Percentiles rank a stretch among this genome's conserved stretches.
Evolutionary conservation across 2,329 filamentous ascomycete species (phyloP).

Genomic region (Pseudopyricularia javanii): DNA sequence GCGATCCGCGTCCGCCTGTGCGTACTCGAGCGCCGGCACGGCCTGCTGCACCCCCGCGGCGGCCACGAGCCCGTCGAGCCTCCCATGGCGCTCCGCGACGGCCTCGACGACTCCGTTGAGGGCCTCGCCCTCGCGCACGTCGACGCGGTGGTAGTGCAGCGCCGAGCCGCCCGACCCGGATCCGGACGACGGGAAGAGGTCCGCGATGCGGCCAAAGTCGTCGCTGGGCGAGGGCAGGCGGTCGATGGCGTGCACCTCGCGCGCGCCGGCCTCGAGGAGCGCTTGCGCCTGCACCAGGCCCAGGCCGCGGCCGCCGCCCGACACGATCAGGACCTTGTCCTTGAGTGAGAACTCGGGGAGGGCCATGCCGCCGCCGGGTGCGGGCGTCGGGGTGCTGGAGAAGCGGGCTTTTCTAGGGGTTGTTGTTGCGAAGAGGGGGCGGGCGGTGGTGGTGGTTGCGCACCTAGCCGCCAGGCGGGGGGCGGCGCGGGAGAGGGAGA

Average conservation of each 20-base stretch:
- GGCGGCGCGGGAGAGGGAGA: neutral
- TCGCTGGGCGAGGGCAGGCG: conserved; percentile 39
- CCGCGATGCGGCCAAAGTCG: conserved; percentile 52
- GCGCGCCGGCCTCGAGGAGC: conserved; percentile 67
- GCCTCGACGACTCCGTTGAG: conserved; percentile 55
- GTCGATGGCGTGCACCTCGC: conserved; percentile 55
- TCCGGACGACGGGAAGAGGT: conserved; percentile 35
- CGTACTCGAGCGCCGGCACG: conserved; percentile 70
- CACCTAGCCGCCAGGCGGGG: neutral
- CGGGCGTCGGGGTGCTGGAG: neutral
- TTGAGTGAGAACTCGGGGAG: conserved; percentile 67
- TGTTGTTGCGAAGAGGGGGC: neutral
- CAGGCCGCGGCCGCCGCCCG: conserved; percentile 64
- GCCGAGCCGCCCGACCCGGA: conserved; percentile 52
- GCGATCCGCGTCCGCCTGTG: conserved; percentile 59
- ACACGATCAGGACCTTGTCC: conserved; percentile 64
- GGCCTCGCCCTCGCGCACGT: conserved; percentile 59
- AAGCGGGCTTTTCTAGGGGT: neutral
- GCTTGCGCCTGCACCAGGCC: conserved; percentile 71
- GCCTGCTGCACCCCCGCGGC: conserved; percentile 69
- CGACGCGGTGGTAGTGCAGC: conserved; percentile 64
- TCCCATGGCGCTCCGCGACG: conserved; percentile 59
- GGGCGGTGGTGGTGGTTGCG: neutral
- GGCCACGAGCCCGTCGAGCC: conserved; percentile 67
- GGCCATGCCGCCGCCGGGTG: conserved; percentile 11